A percentile compares a stretch with the other conserved stretches of the same genome.
Conservation (phyloP, 768 basidiomycete species). For the Neoboletus brunneissimus region DNA sequence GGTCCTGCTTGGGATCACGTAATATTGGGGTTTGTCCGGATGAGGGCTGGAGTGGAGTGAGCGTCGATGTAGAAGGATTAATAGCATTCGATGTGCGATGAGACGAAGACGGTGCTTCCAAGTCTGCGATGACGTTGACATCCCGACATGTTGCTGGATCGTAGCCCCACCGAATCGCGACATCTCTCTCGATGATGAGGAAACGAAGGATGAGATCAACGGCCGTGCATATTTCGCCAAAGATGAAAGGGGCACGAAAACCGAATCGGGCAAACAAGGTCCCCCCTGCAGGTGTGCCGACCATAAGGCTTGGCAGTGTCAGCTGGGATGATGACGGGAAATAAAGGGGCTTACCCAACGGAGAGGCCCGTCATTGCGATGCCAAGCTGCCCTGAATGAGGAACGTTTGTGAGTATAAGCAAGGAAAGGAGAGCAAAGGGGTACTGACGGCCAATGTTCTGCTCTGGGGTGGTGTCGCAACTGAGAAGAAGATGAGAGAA, state of each 20-base stretch:
- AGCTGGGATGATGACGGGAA: neutral
- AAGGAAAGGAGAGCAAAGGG: neutral
- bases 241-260: constrained; percentile 59
- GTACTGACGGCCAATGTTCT: constrained; percentile 47
- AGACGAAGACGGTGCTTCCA: constrained; percentile 5
- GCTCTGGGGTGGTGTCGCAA: constrained; percentile 53
- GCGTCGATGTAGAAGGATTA: neutral
- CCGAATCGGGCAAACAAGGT: constrained; percentile 52
- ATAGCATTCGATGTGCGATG: neutral
- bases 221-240: constrained; percentile 43
- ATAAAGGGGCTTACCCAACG: constrained; percentile 40
- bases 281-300: constrained; percentile 60
- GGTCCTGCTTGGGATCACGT: neutral
- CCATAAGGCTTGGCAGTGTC: constrained; percentile 38
- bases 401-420: neutral
- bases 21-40: neutral
- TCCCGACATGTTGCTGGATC: constrained; percentile 35
- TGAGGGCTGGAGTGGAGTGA: neutral
- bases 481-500: constrained; percentile 32
- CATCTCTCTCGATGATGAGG: constrained; percentile 55
- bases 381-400: constrained; percentile 51
- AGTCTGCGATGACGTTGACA: neutral
- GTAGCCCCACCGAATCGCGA: constrained; percentile 46
- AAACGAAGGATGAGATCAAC: constrained; percentile 54
- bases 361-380: constrained; percentile 58